A percentile compares a stretch with the other conserved stretches of the same genome.
These are phyloP conservation scores for Yueomyces sinensis DNA, from an alignment of 805 yeast genomes.

Conservation along the genomic window DNA sequence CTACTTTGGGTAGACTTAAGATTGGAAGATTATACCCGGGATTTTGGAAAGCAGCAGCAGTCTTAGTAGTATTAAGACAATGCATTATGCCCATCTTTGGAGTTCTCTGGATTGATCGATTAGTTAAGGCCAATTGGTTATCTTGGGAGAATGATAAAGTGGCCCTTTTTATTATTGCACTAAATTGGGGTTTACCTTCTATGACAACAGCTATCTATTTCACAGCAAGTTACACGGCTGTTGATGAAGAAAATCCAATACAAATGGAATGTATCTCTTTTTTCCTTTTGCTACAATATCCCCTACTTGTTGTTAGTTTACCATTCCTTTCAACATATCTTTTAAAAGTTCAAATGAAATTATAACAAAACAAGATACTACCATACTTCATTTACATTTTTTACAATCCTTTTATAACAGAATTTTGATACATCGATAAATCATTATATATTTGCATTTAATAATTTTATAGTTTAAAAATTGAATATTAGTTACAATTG, in stretches of 20 bases:
- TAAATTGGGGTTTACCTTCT: constrained; percentile 73
- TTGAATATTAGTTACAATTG: too few relatives aligned
- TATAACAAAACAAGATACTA: too few relatives aligned
- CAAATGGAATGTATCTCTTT: constrained; percentile 81
- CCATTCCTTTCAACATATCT: constrained; percentile 42
- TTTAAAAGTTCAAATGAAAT: constrained; percentile 22
- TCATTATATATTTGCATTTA: too few relatives aligned
- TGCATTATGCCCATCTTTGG: constrained; percentile 76
- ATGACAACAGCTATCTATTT: constrained; percentile 82
- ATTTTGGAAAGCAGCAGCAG: constrained; percentile 50
- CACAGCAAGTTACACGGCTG: constrained; percentile 76
- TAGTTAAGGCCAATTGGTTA: constrained; percentile 57
- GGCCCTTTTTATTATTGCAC: constrained; percentile 59
- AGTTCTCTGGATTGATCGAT: constrained; percentile 44
- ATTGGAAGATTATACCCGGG: constrained; percentile 52
- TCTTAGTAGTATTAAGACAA: constrained; percentile 44
- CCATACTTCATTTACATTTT: too few relatives aligned
- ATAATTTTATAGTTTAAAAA: too few relatives aligned
- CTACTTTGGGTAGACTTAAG: constrained; percentile 68
- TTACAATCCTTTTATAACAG: too few relatives aligned
- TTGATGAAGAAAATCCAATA: constrained; percentile 27
- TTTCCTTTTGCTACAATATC: constrained; percentile 60
- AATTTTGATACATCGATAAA: too few relatives aligned
- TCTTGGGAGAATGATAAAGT: constrained; percentile 34
- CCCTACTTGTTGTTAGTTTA: constrained; percentile 49